Base-by-base conservation (phyloP, 139 green algal species). In the Haematococcus lacustris region DNA sequence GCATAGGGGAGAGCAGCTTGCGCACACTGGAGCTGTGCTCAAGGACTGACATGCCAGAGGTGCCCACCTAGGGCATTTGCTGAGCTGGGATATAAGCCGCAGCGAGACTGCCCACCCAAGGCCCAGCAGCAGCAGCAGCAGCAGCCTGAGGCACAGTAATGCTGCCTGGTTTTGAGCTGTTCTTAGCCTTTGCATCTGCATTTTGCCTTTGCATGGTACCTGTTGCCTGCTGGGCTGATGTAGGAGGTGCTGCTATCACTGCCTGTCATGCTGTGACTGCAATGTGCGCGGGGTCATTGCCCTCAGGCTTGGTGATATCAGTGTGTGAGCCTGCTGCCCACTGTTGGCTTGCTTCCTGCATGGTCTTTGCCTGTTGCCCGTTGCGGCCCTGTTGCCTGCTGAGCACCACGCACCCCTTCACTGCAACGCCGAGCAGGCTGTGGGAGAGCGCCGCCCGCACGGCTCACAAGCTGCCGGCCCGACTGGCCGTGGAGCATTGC, bases 401-500 rank as follows among this genome's bases (percentile, higher is more conserved):
- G 43, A 53, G 17, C 33, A 23, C 13, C n/a, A 62, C 40, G 33
- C n/a, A 9, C 67, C 34, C 41, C 43, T 32, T 13, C 21, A 32
- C 32, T 37, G 21, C 28, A 6, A n/a, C n/a, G n/a, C n/a, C n/a
- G 9, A 3, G 3, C 71, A 86, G 77, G 47, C 78, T 96, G 62
- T 96, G 91, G 91, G 86, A 97, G 74, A 91, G 84, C 6, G 94
- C 94, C 5, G 53, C 57, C 0, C 76, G 69, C 21, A 97, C 93
- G 13, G 59, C 82, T 2, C 68, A 87, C 72, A 86, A 74, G 35
- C 72, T 95, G 37, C 78, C 83, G n/a, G 90, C 91, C 0, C 82
- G 94, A 1, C 82, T 98, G 28, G 91, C 89, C 0, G 82, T 98
- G 35, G 94, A 98, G 84, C 91, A 96, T 79, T 94, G 87, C 77